Evolutionary conservation across 176 grass and related monocot genomes (phyloP).

Genomic region (Juncus inflexus): DNA sequence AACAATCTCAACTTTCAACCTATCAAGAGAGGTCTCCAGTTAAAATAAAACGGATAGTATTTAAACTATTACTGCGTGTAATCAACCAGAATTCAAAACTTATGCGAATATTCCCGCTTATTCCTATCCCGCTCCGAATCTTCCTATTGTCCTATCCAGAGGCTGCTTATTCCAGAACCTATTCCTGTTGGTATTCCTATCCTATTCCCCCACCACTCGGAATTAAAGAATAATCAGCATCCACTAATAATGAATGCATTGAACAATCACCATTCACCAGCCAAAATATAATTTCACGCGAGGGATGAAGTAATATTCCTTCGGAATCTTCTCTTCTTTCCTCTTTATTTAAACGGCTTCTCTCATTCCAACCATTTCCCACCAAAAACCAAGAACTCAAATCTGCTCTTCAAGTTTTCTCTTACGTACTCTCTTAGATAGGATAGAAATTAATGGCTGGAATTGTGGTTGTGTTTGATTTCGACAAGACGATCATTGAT

Average conservation of each 20-base stretch:
- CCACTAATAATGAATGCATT: background rate
- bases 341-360: constrained; percentile 31
- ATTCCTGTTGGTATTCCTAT: background rate
- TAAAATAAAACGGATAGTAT: background rate
- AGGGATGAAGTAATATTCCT: constrained; percentile 58
- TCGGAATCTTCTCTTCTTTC: constrained; percentile 38
- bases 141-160: background rate
- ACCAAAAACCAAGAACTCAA: constrained; percentile 15
- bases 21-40: background rate
- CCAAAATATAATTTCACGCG: too few species aligned
- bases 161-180: constrained; percentile 4
- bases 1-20: background rate
- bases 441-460: constrained; percentile 27
- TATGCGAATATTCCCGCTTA: constrained; percentile 24
- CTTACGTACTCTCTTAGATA: background rate
- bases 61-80: too few species aligned
- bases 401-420: background rate
- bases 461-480: constrained; percentile 68
- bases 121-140: constrained; percentile 8
- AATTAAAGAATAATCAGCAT: background rate
- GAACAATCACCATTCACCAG: too few species aligned
- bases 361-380: constrained; percentile 7
- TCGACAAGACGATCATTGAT: constrained; percentile 95
- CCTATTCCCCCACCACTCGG: background rate
- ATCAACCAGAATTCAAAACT: constrained; percentile 19